Base-by-base conservation (phyloP, 768 basidiomycete genomes). In the Mycena galopus region DNA sequence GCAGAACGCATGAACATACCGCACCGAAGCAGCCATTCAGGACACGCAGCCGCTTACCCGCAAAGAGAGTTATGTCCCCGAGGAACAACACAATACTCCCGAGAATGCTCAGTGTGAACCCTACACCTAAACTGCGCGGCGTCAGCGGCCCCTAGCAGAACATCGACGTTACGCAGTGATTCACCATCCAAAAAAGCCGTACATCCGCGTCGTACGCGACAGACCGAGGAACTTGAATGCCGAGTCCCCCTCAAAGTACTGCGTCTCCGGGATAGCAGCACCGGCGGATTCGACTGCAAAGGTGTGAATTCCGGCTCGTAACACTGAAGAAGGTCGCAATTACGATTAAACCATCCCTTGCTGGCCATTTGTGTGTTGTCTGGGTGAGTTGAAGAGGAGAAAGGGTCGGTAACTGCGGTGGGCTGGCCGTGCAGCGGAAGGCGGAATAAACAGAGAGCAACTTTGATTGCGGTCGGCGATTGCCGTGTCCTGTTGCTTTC, bases 221-320 rank as follows among this genome's bases (percentile, higher is more conserved):
- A 97, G 85, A 3, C 91, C 91, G 14, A 98, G 86, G 70, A 90
- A 91, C 69, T 87, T 88, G 87, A 95, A 97, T 9, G 96, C 95
- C 16, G 95, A 93, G 77, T 96, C 94, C 30, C 95, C 93, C 83
- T 97, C 94, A 72, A 96, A 96, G 83, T 93, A 93, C 73, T 93
- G 91, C 44, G 89, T 92, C 77, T 96, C 94, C 8, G 94, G 92
- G 42, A 94, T 87, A 59, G 86, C 81, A 64, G 84, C 85, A 12
- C 84, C 85, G 19, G 88, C 92, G 5, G 92, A 77, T 76, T 95
- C 94, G 77, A 96, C 44, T 47, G 44, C 7, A 19, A n/a, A 21
- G 21, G 2, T 21, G 44, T 47, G 44, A 47, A 21, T n/a, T 47
- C 7, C n/a, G n/a, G n/a, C n/a, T 47, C 7, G n/a, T 8, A 10